Evolutionary conservation across 2,329 filamentous ascomycete genomes (phyloP).

Genomic region (Colletotrichum plurivorum): DNA sequence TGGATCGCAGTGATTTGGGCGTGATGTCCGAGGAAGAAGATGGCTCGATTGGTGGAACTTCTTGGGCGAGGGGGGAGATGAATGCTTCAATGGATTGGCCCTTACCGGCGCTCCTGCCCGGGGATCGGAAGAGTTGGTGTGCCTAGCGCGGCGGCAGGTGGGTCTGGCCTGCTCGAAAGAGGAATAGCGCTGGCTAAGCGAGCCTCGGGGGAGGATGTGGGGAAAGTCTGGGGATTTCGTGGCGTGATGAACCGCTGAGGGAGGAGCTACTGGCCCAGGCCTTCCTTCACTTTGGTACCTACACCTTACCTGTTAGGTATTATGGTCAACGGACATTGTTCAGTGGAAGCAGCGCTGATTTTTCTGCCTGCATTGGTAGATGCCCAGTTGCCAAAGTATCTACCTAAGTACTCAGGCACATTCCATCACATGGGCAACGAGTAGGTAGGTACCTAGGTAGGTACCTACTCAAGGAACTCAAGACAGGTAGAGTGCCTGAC

Average conservation of each 20-base stretch:
- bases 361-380: too few species aligned
- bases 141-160: not conserved
- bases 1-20: not conserved
- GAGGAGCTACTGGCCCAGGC: not conserved
- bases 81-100: not conserved
- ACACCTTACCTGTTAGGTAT: too few species aligned
- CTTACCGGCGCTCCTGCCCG: not conserved
- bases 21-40: not conserved
- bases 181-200: constrained; percentile 9
- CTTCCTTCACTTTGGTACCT: too few species aligned
- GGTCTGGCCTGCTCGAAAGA: not conserved
- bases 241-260: constrained; percentile 36
- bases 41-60: constrained; percentile 39
- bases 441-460: not conserved
- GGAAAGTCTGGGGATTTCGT: constrained; percentile 41
- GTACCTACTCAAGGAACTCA: too few species aligned
- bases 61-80: constrained; percentile 1
- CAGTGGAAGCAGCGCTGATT: not conserved
- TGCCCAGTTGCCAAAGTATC: too few species aligned
- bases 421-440: too few species aligned
- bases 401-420: too few species aligned
- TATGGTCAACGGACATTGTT: too few species aligned
- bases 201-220: constrained; percentile 13
- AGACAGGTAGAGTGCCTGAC: too few species aligned
- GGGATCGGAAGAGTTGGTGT: constrained; percentile 23